Evolutionary conservation across 2,329 filamentous ascomycete genomes (phyloP).

Genomic region (Ophiostoma quercus): DNA sequence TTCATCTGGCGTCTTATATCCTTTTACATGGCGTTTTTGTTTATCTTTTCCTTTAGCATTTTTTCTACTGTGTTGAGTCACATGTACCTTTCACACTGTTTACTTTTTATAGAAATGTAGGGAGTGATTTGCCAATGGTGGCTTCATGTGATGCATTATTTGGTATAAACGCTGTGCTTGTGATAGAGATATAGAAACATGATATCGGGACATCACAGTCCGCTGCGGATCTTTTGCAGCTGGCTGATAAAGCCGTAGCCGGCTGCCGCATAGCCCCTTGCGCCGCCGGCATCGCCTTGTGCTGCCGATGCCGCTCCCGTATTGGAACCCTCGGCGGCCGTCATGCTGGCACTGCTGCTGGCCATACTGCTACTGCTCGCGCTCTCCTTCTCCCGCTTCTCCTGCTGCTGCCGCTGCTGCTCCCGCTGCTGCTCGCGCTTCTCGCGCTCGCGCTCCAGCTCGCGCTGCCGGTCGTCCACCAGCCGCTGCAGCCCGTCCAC

Average conservation of each 20-base stretch:
- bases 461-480: slow-evolving; percentile 68
- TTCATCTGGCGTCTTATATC: background rate
- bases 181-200: background rate
- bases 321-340: too few relatives aligned
- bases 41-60: background rate
- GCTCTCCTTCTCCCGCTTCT: background rate
- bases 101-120: background rate
- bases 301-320: background rate
- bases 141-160: background rate
- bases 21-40: background rate
- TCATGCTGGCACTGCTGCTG: too few relatives aligned
- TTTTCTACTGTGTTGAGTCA: too few relatives aligned
- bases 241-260: slow-evolving; percentile 60
- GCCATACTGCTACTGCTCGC: background rate
- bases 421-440: slow-evolving; percentile 27
- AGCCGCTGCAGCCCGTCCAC: slow-evolving; percentile 75
- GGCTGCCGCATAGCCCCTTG: slow-evolving; percentile 40
- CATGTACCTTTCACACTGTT: background rate
- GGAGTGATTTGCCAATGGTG: background rate
- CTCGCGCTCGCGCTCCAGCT: slow-evolving; percentile 46
- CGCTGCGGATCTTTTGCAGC: slow-evolving; percentile 55
- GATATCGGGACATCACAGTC: slow-evolving; percentile 37
- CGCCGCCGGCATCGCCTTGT: slow-evolving; percentile 32
- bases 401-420: background rate
- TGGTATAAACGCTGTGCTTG: background rate